Conservation (phyloP, 192 early-diverging fungal genomes). For the Coemansia sp. region DNA sequence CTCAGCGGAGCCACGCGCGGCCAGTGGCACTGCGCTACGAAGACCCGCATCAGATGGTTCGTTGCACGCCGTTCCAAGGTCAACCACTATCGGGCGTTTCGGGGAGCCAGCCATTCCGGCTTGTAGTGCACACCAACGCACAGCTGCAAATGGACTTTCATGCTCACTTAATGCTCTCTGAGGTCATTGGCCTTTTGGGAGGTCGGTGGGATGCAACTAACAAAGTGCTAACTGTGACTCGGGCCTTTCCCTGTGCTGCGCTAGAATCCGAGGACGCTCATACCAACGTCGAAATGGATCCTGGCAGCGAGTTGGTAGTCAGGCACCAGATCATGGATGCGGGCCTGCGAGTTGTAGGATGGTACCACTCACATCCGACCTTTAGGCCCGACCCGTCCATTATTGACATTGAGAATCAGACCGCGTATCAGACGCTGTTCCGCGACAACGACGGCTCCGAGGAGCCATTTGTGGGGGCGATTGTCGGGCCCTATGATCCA, state of each 20-base stretch:
- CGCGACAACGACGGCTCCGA: constrained; percentile 58
- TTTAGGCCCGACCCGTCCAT: constrained; percentile 85
- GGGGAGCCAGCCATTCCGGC: constrained; percentile 80
- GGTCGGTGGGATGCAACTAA: constrained; percentile 67
- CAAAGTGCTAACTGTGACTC: constrained; percentile 61
- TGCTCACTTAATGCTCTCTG: constrained; percentile 84
- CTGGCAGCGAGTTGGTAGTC: constrained; percentile 73
- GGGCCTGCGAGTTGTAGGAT: constrained; percentile 82
- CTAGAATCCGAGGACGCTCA: constrained; percentile 69
- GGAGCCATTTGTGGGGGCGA: constrained; percentile 88
- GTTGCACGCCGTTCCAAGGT: constrained; percentile 76
- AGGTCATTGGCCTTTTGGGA: constrained; percentile 88
- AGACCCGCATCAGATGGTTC: constrained; percentile 81
- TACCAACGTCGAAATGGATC: constrained; percentile 90
- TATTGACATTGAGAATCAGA: constrained; percentile 90
- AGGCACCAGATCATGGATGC: constrained; percentile 70
- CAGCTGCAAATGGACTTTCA: constrained; percentile 90
- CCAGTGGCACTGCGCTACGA: constrained; percentile 33
- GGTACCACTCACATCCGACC: constrained; percentile 95
- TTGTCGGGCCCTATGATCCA: constrained; percentile 86
- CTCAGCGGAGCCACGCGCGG: constrained; percentile 48
- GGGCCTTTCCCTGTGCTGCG: constrained; percentile 77
- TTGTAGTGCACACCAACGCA: constrained; percentile 73
- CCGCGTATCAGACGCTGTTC: constrained; percentile 80
- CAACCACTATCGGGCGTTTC: constrained; percentile 61